Base-by-base conservation (phyloP, 371 early-diverging fungal genomes). In the Blakeslea trispora region DNA sequence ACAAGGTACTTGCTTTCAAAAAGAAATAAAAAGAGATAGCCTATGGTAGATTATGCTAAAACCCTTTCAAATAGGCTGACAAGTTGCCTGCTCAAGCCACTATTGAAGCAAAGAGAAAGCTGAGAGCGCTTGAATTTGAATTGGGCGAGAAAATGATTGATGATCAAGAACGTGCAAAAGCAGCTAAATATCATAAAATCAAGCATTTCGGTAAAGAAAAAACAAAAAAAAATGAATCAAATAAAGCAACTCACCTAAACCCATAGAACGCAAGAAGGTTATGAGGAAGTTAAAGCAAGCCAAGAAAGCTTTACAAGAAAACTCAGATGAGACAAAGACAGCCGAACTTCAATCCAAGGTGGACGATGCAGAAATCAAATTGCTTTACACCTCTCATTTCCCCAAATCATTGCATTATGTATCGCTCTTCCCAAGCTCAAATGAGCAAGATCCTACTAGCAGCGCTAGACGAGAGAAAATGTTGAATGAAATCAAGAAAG, bases 181-280 rank as follows among this genome's bases (percentile, higher is more conserved):
- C 61, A 9, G 53, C 51, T 11, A 69, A 64, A 55, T 77, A 74
- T 52, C 77, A 70, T 24, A 58, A 45, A 41, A 57, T 68, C 14
- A 69, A 70, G 54, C 70, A 68, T 60, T 59, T 77, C 41, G 77
- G 77, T 77, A 77, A n/a, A n/a, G n/a, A n/a, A n/a, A n/a, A n/a
- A n/a, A n/a, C n/a, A n/a, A n/a, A n/a, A n/a, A n/a, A n/a, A n/a
- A n/a, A n/a, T n/a, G n/a, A n/a, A n/a, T n/a, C n/a, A n/a, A n/a
- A 15, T 34, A 13, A n/a, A 45, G 3, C 21, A 28, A 31, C 9
- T 23, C n/a, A 23, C 24, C 8, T 18, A 18, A 3, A 3, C 22
- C 32, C 18, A 47, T 57, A 77, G 77, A 77, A 45, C 57, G 64
- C 14, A 77, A 68, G 61, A 77, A 77, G 62, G 61, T 57, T 3